Conservation (phyloP, 768 basidiomycete species). For the Boletus reticuloceps region DNA sequence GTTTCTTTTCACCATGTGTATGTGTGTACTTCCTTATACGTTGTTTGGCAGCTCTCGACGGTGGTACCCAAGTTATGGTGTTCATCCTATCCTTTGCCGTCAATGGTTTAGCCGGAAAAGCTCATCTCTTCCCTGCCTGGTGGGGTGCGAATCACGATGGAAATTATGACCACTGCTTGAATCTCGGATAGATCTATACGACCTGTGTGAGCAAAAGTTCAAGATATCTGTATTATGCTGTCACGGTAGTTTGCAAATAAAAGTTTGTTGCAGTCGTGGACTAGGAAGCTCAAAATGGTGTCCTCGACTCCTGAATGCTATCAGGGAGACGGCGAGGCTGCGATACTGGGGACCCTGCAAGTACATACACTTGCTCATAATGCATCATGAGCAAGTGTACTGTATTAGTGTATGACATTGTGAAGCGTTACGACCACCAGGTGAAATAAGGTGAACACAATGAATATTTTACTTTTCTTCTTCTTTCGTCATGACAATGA, state of each 20-base stretch:
- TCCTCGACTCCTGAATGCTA: too few relatives aligned
- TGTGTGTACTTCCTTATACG: background rate
- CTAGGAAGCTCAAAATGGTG: too few relatives aligned
- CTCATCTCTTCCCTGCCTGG: constrained; percentile 54
- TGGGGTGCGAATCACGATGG: constrained; percentile 57
- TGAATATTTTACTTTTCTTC: background rate
- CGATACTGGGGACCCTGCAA: too few relatives aligned
- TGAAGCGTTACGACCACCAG: background rate
- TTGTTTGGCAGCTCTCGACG: constrained; percentile 31
- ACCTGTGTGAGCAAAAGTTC: too few relatives aligned
- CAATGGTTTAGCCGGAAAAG: constrained; percentile 46
- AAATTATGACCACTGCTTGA: constrained; percentile 30
- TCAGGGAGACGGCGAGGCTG: too few relatives aligned
- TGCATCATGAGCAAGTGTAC: too few relatives aligned
- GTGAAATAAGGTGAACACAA: background rate
- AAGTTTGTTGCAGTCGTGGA: too few relatives aligned
- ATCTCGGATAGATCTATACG: constrained; percentile 5
- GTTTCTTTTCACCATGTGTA: background rate
- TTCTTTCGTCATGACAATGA: background rate
- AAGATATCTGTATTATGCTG: too few relatives aligned
- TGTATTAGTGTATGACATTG: too few relatives aligned
- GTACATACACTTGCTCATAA: too few relatives aligned
- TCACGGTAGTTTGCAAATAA: too few relatives aligned
- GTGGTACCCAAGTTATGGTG: constrained; percentile 50
- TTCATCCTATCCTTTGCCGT: constrained; percentile 51